These are phyloP conservation scores for Phaeosphaeria sp. DNA, from an alignment of 2,329 filamentous ascomycete species.

Conservation along the genomic window DNA sequence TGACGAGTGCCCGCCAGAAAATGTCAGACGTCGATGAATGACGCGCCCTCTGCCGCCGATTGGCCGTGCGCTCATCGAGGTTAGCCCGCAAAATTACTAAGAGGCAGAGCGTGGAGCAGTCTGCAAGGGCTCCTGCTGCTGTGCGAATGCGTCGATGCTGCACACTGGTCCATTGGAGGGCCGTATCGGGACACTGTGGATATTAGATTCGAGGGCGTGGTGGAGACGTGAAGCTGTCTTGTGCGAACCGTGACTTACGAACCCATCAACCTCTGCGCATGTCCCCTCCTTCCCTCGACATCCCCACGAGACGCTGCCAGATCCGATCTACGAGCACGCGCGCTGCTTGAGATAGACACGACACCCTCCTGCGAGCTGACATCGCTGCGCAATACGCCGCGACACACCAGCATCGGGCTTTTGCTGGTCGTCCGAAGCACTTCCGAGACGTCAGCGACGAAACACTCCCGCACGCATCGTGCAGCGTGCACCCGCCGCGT, in stretches of 20 bases:
- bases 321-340: slow-evolving; percentile 7
- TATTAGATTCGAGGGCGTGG: slow-evolving; percentile 10
- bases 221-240: slow-evolving; percentile 17
- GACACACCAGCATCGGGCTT: slow-evolving; percentile 3
- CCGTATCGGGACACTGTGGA: slow-evolving; percentile 1
- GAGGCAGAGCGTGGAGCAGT: slow-evolving; percentile 11
- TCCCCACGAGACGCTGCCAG: slow-evolving; percentile 19
- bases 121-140: slow-evolving; percentile 11
- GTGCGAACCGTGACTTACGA: slow-evolving; percentile 14
- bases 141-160: slow-evolving; percentile 2
- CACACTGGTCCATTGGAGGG: slow-evolving; percentile 6
- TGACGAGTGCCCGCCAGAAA: slow-evolving; percentile 9
- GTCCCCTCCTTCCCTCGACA: slow-evolving; percentile 18
- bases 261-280: slow-evolving; percentile 20
- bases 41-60: slow-evolving; percentile 28
- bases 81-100: slow-evolving; percentile 31
- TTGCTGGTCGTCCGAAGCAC: slow-evolving; percentile 16
- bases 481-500: slow-evolving; percentile 4
- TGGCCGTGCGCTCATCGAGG: slow-evolving; percentile 20
- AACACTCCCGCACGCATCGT: slow-evolving; percentile 21
- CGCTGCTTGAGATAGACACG: neutral
- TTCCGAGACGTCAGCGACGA: slow-evolving; percentile 38
- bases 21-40: slow-evolving; percentile 18
- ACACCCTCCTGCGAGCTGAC: slow-evolving; percentile 4
- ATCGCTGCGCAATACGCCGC: slow-evolving; percentile 12